Evolutionary conservation across 2,329 filamentous ascomycete species (phyloP), one percentile per base, ranked within the genome.

Genomic region (Alternaria solani): DNA sequence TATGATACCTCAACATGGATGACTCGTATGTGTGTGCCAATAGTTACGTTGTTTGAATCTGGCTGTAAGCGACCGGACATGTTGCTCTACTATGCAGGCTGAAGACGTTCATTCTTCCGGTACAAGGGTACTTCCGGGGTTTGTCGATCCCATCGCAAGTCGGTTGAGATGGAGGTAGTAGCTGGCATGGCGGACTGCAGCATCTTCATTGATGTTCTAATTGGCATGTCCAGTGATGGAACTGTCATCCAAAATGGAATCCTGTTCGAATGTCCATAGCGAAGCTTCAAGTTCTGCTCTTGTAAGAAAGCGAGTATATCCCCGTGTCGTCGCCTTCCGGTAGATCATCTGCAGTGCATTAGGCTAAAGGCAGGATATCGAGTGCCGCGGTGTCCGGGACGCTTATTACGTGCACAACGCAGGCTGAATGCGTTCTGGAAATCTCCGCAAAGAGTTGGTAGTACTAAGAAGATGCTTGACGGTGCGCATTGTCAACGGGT

Each of bases 351-450:
- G 46, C 14, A 49, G 30, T 49, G 46, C 9, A 49, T 49, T 34
- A 51, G 49, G 49, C 49, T 51, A 51, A 51, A 51, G 25, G 23
- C 49, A 11, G 34, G 36, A 41, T 38, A n/a, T 18, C 23, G 36
- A 8, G 34, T 12, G n/a, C 49, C 49, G 49, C 20, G 20, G 20
- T 28, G 14, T n/a, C 7, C 14, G 23, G 7, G 36, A 18, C 32
- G 11, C 9, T 18, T 51, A 7, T 42, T 38, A 51, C 34, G 25
- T 41, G 38, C 38, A 41, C 7, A 26, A 14, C 12, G 49, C 36
- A 38, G 36, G 34, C 25, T 38, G 23, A 28, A 38, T 28, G 20
- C 23, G 9, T 51, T 51, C 23, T 6, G 16, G 23, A 11, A 26
- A 30, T 51, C 36, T 28, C 49, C n/a, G 36, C 16, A 38, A 38